Evolutionary conservation across 75 land plant genomes (phyloP).

Genomic region (Selaginella moellendorffii): DNA sequence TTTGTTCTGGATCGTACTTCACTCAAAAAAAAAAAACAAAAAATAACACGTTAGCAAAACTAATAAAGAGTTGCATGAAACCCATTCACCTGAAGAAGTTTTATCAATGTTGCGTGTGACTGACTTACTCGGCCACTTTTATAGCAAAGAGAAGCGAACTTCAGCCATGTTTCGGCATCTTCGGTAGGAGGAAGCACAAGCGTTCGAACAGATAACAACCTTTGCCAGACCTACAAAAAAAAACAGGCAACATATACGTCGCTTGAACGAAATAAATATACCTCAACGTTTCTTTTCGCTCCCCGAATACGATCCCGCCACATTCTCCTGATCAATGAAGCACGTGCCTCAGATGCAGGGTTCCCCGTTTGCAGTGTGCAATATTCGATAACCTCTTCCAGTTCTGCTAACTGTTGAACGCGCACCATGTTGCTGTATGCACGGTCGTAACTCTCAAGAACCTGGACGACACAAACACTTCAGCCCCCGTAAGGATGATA

Average conservation of each 20-base stretch:
- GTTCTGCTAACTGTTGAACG: conserved; percentile 87
- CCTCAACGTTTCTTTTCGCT: conserved; percentile 95
- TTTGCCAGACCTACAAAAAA: conserved; percentile 82
- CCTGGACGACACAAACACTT: conserved; percentile 24
- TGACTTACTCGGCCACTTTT: conserved; percentile 80
- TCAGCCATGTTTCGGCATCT: conserved; percentile 90
- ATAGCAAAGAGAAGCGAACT: conserved; percentile 90
- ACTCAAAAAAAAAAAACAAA: background rate
- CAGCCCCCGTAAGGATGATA: background rate
- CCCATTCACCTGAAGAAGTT: conserved; percentile 60
- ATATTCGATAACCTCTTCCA: conserved; percentile 99
- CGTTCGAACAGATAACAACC: conserved; percentile 68
- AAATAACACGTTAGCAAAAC: background rate
- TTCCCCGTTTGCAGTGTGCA: conserved; percentile 47
- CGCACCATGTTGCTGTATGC: conserved; percentile 99
- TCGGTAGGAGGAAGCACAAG: conserved; percentile 94
- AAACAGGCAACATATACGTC: background rate
- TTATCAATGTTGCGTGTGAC: conserved; percentile 70
- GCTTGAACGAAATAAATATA: conserved; percentile 9
- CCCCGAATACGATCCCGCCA: conserved; percentile 97
- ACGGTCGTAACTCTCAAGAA: conserved; percentile 96
- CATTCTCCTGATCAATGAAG: conserved; percentile 81
- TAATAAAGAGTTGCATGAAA: background rate
- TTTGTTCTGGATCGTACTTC: conserved; percentile 68
- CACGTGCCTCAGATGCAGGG: conserved; percentile 45